Base-by-base conservation (phyloP, 345 rosid genomes). In the Aethionema arabicum region DNA sequence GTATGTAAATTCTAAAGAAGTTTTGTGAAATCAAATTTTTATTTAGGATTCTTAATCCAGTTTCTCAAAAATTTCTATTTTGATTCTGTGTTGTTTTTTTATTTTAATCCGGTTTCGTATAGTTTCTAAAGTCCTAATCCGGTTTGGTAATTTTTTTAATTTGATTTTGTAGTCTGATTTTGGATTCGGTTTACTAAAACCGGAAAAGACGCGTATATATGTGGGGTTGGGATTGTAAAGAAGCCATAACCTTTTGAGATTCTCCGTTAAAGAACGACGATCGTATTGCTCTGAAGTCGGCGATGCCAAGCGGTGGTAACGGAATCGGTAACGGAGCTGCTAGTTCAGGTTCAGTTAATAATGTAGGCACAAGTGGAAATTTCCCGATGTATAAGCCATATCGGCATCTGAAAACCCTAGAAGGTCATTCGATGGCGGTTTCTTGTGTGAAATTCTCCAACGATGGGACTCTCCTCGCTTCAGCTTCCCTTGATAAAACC, bases 361-460 rank as follows among this genome's bases (percentile, higher is more conserved):
- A 39, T 35, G 52, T 7, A 29, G 73, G 56, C 3, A 32, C 68
- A 48, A 63, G 64, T 40, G 74, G 64, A 49, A 56, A 15, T 6
- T 13, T 7, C 9, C 61, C 82, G 29, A 63, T 68, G 0, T 86
- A 79, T 69, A 82, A 60, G 15, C 90, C 92, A 1, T 87, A 86
- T 75, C 87, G 92, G 21, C 86, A 64, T 44, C 62, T 69, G 5
- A 82, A 75, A 79, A 82, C 87, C 76, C 83, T 87, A 45, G 66
- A 74, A 30, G 88, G 67, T 9, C 99, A 90, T 73, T 50, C 63
- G 11, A 76, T 76, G 31, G 96, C 92, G 21, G 80, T 93, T 65
- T 93, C 99, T 1, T 90, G 92, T 75, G 99, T 86, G 1, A 93
- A 81, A 78, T 90, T 87, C 78, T 90, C 97, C 46, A 84, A 86